Evolutionary conservation across 306 rosid genomes (phyloP), one percentile per base, ranked within the genome.

Genomic region (Sindora glabra): DNA sequence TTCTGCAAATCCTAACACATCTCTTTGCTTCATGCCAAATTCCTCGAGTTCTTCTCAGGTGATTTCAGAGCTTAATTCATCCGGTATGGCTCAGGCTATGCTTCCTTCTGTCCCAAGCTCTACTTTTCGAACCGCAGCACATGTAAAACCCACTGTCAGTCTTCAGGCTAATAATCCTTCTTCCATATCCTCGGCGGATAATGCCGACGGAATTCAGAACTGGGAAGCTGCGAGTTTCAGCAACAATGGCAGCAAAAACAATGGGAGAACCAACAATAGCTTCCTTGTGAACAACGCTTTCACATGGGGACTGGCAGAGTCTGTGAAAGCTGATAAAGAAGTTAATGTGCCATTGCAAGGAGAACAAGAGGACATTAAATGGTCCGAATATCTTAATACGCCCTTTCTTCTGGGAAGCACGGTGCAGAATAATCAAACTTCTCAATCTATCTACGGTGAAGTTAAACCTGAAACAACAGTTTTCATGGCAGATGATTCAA

Each of bases 371-470:
- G 96, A 85, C 34, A 78, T 81, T 2, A 87, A 83, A 75, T 91
- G 96, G 97, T 81, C 83, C 1, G 96, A 85, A 34, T 85, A 74
- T 54, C 62, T 90, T 7, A 85, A 73, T 33, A 68, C 63, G 7
- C 90, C 89, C 2, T 80, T 65, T 39, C 72, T 69, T 46, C 48
- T 83, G 51, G 94, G 78, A 58, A 59, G 32, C 63, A 18, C 77
- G 16, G 21, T 67, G 42, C 82, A 76, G 65, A 74, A 67, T n/a
- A n/a, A n/a, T 40, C 83, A 82, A 48, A 55, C 57, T 24, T 42
- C 77, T 49, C 73, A 66, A 8, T 51, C 70, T 64, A 26, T 82
- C 62, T 76, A 74, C 67, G 52, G 46, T 52, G 75, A 71, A 44
- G 55, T 80, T 13, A 86, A 86, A 69, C 81, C 81, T 64, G 89